Evolutionary conservation across 371 early-diverging fungal genomes (phyloP).

Genomic region (Mortierella sp.): DNA sequence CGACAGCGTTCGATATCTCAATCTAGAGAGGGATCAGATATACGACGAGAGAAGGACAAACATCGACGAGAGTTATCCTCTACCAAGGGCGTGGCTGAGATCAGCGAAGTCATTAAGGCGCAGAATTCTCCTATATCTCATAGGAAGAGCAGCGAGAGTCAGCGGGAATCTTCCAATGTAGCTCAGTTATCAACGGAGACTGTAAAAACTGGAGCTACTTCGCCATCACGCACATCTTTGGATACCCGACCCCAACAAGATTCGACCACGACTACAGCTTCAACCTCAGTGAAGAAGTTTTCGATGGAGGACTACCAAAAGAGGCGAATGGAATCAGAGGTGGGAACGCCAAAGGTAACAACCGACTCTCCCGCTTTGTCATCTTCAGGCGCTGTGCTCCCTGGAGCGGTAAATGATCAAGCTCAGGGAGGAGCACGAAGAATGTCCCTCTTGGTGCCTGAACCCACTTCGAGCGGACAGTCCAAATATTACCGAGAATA

Average conservation of each 20-base stretch:
- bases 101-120: not conserved
- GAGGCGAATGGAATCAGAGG: slow-evolving; percentile 16
- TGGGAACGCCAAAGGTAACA: slow-evolving; percentile 19
- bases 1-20: slow-evolving; percentile 15
- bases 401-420: not conserved
- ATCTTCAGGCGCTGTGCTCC: not conserved
- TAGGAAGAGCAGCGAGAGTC: slow-evolving; percentile 8
- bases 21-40: slow-evolving; percentile 13
- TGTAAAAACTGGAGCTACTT: not conserved
- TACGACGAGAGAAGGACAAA: slow-evolving; percentile 11
- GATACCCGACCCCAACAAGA: slow-evolving; percentile 9
- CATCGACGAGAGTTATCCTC: not conserved
- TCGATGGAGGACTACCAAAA: slow-evolving; percentile 16
- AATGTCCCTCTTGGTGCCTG: slow-evolving; percentile 1
- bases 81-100: not conserved
- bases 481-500: slow-evolving; percentile 22
- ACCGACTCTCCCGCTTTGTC: slow-evolving; percentile 12
- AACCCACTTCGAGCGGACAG: slow-evolving; percentile 1
- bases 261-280: not conserved
- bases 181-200: not conserved
- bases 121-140: not conserved
- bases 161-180: not conserved
- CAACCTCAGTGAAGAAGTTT: slow-evolving; percentile 19
- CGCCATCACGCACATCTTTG: slow-evolving; percentile 8
- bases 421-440: not conserved